Percentiles rank a stretch among this genome's conserved stretches.
Evolutionary conservation across 805 yeast genomes (phyloP).

Genomic region (Metschnikowia colocasiae): DNA sequence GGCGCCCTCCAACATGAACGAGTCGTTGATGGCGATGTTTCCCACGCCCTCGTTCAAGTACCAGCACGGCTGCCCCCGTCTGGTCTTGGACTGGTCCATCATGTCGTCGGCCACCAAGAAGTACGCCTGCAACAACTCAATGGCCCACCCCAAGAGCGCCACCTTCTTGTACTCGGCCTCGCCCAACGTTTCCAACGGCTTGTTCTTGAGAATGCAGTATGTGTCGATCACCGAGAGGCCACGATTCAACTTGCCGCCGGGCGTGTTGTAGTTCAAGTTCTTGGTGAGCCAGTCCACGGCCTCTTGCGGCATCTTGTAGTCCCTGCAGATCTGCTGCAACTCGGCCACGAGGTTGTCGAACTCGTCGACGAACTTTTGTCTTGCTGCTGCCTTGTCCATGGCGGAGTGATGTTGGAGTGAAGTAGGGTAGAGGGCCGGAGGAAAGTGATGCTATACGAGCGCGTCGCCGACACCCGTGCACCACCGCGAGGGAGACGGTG

Average conservation of each 20-base stretch:
- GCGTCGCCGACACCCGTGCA: conserved; percentile 8
- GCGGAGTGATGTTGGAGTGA: conserved; percentile 3
- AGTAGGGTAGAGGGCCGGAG: not conserved
- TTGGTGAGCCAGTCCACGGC: conserved; percentile 83
- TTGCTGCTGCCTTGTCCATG: conserved; percentile 37
- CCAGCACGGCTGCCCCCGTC: conserved; percentile 99
- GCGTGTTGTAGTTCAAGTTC: conserved; percentile 77
- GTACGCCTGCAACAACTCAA: conserved; percentile 92
- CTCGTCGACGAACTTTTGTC: conserved; percentile 55
- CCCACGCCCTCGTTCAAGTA: conserved; percentile 76
- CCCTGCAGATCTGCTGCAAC: conserved; percentile 53
- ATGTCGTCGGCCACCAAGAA: conserved; percentile 97
- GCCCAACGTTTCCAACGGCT: conserved; percentile 49
- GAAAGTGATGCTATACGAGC: not conserved
- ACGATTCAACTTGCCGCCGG: conserved; percentile 95
- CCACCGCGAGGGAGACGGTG: no score
- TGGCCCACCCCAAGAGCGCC: conserved; percentile 91
- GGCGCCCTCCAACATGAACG: conserved; percentile 95
- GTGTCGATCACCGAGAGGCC: conserved; percentile 96
- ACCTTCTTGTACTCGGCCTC: conserved; percentile 74
- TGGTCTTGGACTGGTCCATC: conserved; percentile 94
- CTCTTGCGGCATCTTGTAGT: conserved; percentile 78
- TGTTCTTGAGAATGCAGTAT: conserved; percentile 71
- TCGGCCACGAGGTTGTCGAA: conserved; percentile 81
- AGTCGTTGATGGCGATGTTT: conserved; percentile 93